Evolutionary conservation across 1,284 basidiomycete genomes (phyloP).

Genomic region (Rhodotorula sp.): DNA sequence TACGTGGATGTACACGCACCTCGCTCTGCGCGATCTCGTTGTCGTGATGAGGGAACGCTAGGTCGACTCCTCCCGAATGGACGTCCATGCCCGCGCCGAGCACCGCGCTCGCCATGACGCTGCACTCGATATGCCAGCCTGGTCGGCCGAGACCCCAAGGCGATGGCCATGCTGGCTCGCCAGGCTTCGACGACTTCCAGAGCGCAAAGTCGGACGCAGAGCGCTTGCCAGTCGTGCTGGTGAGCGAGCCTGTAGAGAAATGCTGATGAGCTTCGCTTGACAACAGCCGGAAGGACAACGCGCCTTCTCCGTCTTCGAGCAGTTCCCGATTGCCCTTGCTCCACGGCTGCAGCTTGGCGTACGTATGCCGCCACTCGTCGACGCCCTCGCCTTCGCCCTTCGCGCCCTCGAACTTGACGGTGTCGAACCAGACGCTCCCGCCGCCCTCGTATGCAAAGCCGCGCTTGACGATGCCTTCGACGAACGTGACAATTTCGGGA

Average conservation of each 20-base stretch:
- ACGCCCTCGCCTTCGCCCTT: slow-evolving; percentile 46
- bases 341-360: slow-evolving; percentile 95
- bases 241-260: slow-evolving; percentile 60
- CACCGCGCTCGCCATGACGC: slow-evolving; percentile 94
- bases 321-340: slow-evolving; percentile 89
- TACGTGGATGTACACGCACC: slow-evolving; percentile 53
- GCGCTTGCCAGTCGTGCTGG: slow-evolving; percentile 61
- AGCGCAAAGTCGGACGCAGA: slow-evolving; percentile 82
- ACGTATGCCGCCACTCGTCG: slow-evolving; percentile 63
- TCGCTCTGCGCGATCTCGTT: slow-evolving; percentile 98
- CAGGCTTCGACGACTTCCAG: slow-evolving; percentile 96
- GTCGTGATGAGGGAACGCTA: slow-evolving; percentile 98
- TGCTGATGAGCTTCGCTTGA: background rate
- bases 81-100: slow-evolving; percentile 94
- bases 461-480: slow-evolving; percentile 79
- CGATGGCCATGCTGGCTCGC: slow-evolving; percentile 96
- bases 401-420: slow-evolving; percentile 76
- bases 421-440: slow-evolving; percentile 95
- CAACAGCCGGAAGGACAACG: slow-evolving; percentile 17
- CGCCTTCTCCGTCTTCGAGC: slow-evolving; percentile 90
- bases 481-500: slow-evolving; percentile 88
- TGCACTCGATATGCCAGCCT: slow-evolving; percentile 99
- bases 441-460: slow-evolving; percentile 79
- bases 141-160: slow-evolving; percentile 96
- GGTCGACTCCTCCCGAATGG: slow-evolving; percentile 93